Evolutionary conservation across 169 alveolate genomes (phyloP).

Genomic region (Babesia ovata): DNA sequence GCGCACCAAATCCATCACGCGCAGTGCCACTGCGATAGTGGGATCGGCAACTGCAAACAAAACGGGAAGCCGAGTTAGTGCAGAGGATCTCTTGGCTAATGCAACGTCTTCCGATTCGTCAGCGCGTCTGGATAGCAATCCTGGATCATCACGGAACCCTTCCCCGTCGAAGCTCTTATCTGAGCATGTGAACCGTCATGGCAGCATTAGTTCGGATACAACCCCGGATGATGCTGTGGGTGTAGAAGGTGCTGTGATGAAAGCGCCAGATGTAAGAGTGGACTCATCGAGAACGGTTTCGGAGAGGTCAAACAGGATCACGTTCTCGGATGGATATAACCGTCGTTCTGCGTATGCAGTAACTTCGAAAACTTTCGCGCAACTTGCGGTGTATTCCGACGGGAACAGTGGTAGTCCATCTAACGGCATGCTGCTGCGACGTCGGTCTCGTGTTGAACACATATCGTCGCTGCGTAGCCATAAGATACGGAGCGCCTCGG

Average conservation of each 20-base stretch:
- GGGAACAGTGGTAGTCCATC: neutral
- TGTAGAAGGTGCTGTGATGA: neutral
- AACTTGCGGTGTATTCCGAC: neutral
- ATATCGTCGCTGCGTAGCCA: neutral
- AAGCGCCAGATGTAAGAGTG: neutral
- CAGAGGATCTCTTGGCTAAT: neutral
- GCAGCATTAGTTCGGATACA: neutral
- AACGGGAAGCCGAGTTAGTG: neutral
- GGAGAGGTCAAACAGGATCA: neutral
- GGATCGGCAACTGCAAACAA: neutral
- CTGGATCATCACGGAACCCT: too few relatives aligned
- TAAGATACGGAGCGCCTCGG: neutral
- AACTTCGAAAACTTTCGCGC: conserved; percentile 1
- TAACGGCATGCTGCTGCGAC: neutral
- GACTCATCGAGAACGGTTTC: neutral
- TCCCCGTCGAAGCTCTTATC: neutral
- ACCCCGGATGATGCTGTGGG: neutral
- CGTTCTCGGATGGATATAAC: neutral
- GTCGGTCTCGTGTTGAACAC: conserved; percentile 8
- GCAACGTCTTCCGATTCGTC: neutral
- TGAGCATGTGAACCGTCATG: neutral
- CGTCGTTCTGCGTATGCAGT: conserved; percentile 3
- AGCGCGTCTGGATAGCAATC: neutral
- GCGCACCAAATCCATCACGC: neutral
- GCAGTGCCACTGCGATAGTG: neutral